Conservation (phyloP, 768 basidiomycete genomes). For the Mycena indigotica region DNA sequence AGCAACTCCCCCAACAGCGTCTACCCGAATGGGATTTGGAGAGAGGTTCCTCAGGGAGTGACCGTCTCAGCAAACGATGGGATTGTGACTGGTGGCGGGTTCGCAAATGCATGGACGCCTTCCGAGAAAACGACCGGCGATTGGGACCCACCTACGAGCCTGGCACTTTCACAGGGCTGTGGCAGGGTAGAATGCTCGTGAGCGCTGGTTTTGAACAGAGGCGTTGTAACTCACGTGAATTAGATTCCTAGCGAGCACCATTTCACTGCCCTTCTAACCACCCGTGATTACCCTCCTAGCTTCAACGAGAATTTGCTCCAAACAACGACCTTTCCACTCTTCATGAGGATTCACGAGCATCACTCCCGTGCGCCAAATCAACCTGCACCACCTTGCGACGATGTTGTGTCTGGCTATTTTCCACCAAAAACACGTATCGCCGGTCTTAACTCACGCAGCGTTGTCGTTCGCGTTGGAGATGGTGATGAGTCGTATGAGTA, state of each 20-base stretch:
- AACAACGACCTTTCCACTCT: slow-evolving; percentile 50
- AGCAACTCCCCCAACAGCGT: slow-evolving; percentile 26
- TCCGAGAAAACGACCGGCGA: slow-evolving; percentile 9
- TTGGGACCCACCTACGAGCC: slow-evolving; percentile 40
- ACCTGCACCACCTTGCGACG: slow-evolving; percentile 29
- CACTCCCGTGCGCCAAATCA: slow-evolving; percentile 34
- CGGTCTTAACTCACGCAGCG: slow-evolving; percentile 9
- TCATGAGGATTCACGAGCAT: slow-evolving; percentile 61
- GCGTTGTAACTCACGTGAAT: too few relatives aligned
- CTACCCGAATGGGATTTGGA: slow-evolving; percentile 4
- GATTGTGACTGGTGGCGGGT: slow-evolving; percentile 59
- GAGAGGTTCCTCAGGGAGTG: not conserved
- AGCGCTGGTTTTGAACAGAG: slow-evolving; percentile 25
- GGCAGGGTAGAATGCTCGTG: slow-evolving; percentile 66
- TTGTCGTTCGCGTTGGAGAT: slow-evolving; percentile 13
- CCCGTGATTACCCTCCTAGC: slow-evolving; percentile 24
- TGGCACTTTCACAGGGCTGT: slow-evolving; percentile 53
- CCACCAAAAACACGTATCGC: slow-evolving; percentile 29
- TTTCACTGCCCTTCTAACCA: slow-evolving; percentile 32
- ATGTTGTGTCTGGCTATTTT: slow-evolving; percentile 45
- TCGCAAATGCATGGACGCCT: slow-evolving; percentile 39
- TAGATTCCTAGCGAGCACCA: slow-evolving; percentile 37
- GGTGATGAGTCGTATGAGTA: slow-evolving; percentile 35
- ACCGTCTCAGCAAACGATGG: slow-evolving; percentile 39
- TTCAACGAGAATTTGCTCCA: slow-evolving; percentile 32